A percentile compares a stretch with the other conserved stretches of the same genome.
These are phyloP conservation scores for Nepenthes alata DNA, from an alignment of 179 eudicot species.

Conservation along the genomic window DNA sequence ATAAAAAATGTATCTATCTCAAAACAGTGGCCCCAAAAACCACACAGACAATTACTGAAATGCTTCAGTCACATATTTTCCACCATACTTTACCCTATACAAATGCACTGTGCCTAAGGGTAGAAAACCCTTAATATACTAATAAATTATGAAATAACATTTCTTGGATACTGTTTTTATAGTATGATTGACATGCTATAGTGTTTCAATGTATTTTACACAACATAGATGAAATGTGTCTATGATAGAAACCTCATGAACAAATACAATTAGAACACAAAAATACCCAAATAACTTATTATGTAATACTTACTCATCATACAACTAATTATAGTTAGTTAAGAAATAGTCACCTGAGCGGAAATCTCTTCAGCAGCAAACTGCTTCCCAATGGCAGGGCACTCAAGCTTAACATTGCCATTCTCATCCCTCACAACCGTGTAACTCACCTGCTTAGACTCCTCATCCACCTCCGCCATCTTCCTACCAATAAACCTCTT, in stretches of 20 bases:
- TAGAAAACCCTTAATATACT: too few relatives aligned
- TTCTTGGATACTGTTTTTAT: too few relatives aligned
- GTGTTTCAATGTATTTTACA: too few relatives aligned
- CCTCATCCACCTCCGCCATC: slow-evolving; percentile 73
- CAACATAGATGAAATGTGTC: too few relatives aligned
- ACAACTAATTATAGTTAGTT: not conserved
- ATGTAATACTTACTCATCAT: not conserved
- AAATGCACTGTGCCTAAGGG: too few relatives aligned
- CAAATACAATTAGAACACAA: not conserved
- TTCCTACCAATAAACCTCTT: slow-evolving; percentile 81
- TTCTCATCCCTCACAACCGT: slow-evolving; percentile 60
- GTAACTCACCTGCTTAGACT: slow-evolving; percentile 70
- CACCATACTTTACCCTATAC: too few relatives aligned
- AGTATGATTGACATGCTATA: too few relatives aligned
- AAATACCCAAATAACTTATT: not conserved
- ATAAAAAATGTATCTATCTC: too few relatives aligned
- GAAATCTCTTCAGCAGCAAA: slow-evolving; percentile 78
- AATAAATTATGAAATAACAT: too few relatives aligned
- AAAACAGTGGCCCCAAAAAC: too few relatives aligned
- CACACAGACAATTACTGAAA: too few relatives aligned
- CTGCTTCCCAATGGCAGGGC: slow-evolving; percentile 65
- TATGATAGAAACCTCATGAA: not conserved
- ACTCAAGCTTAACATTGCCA: slow-evolving; percentile 79
- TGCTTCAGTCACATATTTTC: too few relatives aligned
- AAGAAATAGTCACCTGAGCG: slow-evolving; percentile 41